Percentiles rank a stretch among this genome's conserved stretches.
Conservation (phyloP, 2,329 filamentous ascomycete genomes). For the Curvularia eragrostidis region DNA sequence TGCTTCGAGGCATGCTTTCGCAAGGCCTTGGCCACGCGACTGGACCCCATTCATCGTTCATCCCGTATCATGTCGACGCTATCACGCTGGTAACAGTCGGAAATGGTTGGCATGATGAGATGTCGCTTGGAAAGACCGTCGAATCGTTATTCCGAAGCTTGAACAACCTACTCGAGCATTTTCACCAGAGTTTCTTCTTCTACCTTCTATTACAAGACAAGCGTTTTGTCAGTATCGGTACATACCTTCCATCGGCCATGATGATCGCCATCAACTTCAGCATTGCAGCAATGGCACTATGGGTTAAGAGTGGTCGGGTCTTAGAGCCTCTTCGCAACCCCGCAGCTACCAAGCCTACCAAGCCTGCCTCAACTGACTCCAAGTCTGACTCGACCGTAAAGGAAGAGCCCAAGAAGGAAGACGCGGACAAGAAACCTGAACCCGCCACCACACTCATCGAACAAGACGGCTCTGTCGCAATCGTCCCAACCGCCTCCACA, state of each 20-base stretch:
- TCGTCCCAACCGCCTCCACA: constrained; percentile 50
- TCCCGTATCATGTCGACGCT: constrained; percentile 96
- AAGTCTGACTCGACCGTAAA: neutral
- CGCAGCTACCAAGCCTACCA: constrained; percentile 30
- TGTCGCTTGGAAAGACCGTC: constrained; percentile 87
- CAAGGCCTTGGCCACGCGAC: constrained; percentile 89
- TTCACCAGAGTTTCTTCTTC: constrained; percentile 99
- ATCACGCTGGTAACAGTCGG: constrained; percentile 91
- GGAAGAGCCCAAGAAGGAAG: constrained; percentile 38
- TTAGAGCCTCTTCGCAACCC: constrained; percentile 30
- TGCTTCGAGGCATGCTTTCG: constrained; percentile 90
- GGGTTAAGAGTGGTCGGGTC: constrained; percentile 78
- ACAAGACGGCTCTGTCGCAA: constrained; percentile 43
- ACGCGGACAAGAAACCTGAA: neutral
- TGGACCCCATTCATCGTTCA: constrained; percentile 93
- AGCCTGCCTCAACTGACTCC: constrained; percentile 58
- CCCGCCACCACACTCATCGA: constrained; percentile 40
- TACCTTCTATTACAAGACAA: constrained; percentile 91
- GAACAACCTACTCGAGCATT: constrained; percentile 94
- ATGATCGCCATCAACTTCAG: constrained; percentile 92
- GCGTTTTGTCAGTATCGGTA: constrained; percentile 96
- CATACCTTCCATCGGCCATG: constrained; percentile 98
- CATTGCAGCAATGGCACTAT: constrained; percentile 92
- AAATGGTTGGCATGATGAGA: constrained; percentile 95
- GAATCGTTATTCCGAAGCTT: constrained; percentile 91